Conservation (phyloP, 345 rosid genomes). For the Eucalyptus polyanthemos region DNA sequence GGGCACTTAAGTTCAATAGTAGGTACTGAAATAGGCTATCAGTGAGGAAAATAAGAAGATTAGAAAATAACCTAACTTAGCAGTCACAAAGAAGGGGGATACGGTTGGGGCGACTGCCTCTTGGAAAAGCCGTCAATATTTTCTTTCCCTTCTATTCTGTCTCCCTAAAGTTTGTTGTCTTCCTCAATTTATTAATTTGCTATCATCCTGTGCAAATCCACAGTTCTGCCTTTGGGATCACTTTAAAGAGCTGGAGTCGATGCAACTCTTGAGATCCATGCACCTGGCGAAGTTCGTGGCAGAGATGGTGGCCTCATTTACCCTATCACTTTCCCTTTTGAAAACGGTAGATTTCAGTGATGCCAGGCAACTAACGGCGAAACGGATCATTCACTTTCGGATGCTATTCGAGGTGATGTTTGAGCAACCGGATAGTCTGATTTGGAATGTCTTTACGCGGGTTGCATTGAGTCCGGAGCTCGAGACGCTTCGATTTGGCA, state of each 20-base stretch:
- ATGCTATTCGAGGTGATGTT: constrained; percentile 72
- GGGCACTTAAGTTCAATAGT: not conserved
- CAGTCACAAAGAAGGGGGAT: not conserved
- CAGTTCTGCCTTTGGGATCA: constrained; percentile 94
- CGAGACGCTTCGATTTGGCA: constrained; percentile 55
- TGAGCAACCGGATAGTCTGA: constrained; percentile 42
- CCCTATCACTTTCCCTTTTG: constrained; percentile 61
- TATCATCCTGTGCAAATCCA: not conserved
- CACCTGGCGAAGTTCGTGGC: constrained; percentile 77
- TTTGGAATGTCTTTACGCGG: constrained; percentile 77
- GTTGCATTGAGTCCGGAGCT: constrained; percentile 55
- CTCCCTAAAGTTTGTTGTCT: not conserved
- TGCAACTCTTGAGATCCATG: constrained; percentile 70
- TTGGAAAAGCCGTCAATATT: not conserved
- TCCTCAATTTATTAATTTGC: not conserved
- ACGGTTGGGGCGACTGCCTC: not conserved
- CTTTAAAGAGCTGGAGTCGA: constrained; percentile 68
- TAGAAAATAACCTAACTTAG: not conserved
- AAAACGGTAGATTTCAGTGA: constrained; percentile 54
- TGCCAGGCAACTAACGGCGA: constrained; percentile 39
- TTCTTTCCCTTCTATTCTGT: not conserved
- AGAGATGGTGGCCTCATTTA: constrained; percentile 65
- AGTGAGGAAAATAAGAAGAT: not conserved
- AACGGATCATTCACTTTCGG: constrained; percentile 70
- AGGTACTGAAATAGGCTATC: not conserved